phyloP scores from a whole-genome alignment of 768 basidiomycete species.

The Russula earlei region DNA sequence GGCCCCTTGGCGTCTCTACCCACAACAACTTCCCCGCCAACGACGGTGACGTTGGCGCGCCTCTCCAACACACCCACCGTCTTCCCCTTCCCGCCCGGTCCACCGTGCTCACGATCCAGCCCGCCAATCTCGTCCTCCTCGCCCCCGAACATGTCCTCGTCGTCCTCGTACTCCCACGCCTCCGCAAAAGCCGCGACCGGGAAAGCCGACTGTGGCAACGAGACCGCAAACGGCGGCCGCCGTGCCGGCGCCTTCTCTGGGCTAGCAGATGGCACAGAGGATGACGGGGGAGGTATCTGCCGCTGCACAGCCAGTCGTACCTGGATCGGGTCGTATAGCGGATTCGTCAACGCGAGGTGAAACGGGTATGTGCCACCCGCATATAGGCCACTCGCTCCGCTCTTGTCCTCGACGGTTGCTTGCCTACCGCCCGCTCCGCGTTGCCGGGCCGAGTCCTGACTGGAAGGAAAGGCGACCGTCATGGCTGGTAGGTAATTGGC shows the following conservation, averaged over 20 bases:
- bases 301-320: slow-evolving; percentile 79
- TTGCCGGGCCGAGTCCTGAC: slow-evolving; percentile 26
- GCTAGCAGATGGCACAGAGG: slow-evolving; percentile 30
- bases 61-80: slow-evolving; percentile 79
- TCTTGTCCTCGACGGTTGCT: slow-evolving; percentile 32
- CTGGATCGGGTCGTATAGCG: slow-evolving; percentile 91
- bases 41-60: slow-evolving; percentile 79
- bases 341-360: slow-evolving; percentile 88
- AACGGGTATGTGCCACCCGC: slow-evolving; percentile 81
- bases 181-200: slow-evolving; percentile 86
- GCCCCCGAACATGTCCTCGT: slow-evolving; percentile 70
- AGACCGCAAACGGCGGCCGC: slow-evolving; percentile 69
- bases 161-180: slow-evolving; percentile 97
- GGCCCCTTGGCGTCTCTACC: slow-evolving; percentile 68
- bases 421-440: slow-evolving; percentile 30
- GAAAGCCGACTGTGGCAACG: slow-evolving; percentile 70
- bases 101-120: slow-evolving; percentile 35
- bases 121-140: slow-evolving; percentile 34
- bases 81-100: slow-evolving; percentile 39
- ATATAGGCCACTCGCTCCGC: slow-evolving; percentile 35
- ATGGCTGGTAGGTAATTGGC: slow-evolving; percentile 90
- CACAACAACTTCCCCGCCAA: slow-evolving; percentile 84
- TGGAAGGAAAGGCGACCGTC: slow-evolving; percentile 56
- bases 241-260: slow-evolving; percentile 51
- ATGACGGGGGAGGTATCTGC: slow-evolving; percentile 29